Evolutionary conservation across 169 alveolate species (phyloP), one percentile per base, ranked within the genome.

Genomic region (Plasmodium adleri): DNA sequence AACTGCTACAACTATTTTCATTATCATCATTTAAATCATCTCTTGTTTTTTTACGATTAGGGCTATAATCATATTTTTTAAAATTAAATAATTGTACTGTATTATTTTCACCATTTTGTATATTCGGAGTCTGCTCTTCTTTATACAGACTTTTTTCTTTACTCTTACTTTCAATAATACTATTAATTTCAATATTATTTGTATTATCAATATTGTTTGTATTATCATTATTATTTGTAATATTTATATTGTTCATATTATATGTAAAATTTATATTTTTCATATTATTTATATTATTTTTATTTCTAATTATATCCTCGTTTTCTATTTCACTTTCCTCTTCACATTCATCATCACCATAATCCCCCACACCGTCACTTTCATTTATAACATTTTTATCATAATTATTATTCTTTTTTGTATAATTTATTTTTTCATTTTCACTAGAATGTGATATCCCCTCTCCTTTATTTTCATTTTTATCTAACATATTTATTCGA

Each of bases 71-170:
- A 39, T 39, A 39, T 56, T 56, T 22, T 56, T 56, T 22, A 56
- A 56, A 50, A 26, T 22, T 63, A 43, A n/a, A 78, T n/a, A 78
- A 78, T 22, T 64, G 56, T 67, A 78, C 47, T 15, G 89, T 78
- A 58, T 78, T 78, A 59, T 70, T 39, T 39, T 39, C 47, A 39
- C 47, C 47, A 39, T 39, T 39, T 39, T 5, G 47, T 39, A 39
- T 39, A 39, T 39, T 39, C 9, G 9, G 0, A 39, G 47, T 39
- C 47, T 5, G 9, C 10, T 39, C 9, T 5, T 39, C 47, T 39
- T 39, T 39, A 39, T 39, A 39, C 5, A 39, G 47, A 5, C 9
- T 39, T 39, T 39, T 39, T 39, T 39, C 10, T 39, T 39, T 39
- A 39, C 47, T 39, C 0, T 39, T 39, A 7, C 47, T 39, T 0